These are phyloP conservation scores for Monilinia fructicola DNA, from an alignment of 2,329 filamentous ascomycete species.

Conservation along the genomic window DNA sequence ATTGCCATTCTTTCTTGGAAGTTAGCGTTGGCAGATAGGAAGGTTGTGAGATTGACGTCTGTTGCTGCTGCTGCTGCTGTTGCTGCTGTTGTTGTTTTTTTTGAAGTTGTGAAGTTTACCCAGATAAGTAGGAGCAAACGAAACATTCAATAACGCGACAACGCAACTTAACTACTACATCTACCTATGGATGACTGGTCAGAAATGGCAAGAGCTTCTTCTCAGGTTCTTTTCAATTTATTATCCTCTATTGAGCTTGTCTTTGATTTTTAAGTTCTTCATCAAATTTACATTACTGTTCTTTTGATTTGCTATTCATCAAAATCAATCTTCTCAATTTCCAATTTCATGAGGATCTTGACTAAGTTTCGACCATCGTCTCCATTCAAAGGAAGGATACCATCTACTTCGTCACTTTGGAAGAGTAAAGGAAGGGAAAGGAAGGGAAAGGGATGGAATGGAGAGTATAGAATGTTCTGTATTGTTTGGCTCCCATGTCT, in stretches of 20 bases:
- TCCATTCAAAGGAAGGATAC: neutral
- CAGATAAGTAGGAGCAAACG: neutral
- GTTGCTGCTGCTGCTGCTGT: too few relatives aligned
- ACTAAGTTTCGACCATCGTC: neutral
- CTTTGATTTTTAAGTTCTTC: too few relatives aligned
- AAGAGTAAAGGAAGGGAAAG: neutral
- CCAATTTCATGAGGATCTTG: neutral
- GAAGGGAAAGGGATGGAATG: neutral
- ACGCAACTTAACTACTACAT: neutral
- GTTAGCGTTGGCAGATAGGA: neutral
- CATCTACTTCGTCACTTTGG: neutral
- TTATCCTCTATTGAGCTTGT: too few relatives aligned
- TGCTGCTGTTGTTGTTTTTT: neutral
- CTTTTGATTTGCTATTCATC: neutral
- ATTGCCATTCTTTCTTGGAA: conserved; percentile 10
- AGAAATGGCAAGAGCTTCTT: neutral
- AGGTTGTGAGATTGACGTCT: too few relatives aligned
- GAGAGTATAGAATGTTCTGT: neutral
- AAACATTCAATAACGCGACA: neutral
- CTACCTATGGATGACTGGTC: neutral
- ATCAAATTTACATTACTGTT: neutral
- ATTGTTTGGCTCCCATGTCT: neutral
- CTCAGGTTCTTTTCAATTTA: too few relatives aligned
- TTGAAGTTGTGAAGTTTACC: neutral
- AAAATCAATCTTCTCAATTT: neutral